Percentiles rank a stretch among this genome's conserved stretches.
Evolutionary conservation across 148 eudicot species (phyloP).

Genomic region (Rhododendron ovatum): DNA sequence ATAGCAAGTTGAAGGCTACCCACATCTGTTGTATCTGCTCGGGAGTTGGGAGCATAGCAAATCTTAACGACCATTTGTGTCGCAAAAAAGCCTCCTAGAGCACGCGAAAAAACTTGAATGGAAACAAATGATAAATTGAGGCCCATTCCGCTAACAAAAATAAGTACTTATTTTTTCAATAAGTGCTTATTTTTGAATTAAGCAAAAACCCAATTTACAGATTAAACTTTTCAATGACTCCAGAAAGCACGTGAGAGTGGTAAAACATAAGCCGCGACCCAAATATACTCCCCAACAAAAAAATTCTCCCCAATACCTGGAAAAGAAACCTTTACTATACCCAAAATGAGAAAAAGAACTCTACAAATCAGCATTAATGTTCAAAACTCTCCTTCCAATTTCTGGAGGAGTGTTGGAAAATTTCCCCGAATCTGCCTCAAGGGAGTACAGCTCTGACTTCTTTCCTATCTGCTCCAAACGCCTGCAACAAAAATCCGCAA

Average conservation of each 20-base stretch:
- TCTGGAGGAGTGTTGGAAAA: not conserved
- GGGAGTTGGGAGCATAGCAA: not conserved
- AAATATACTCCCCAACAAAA: not conserved
- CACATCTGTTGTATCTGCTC: not conserved
- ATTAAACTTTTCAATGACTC: not conserved
- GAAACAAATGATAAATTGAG: not conserved
- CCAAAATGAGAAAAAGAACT: not conserved
- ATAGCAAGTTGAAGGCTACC: not conserved
- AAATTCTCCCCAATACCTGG: not conserved
- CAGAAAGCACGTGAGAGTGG: not conserved
- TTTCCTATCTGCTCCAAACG: conserved; percentile 90
- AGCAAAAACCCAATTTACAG: not conserved
- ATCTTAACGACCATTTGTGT: not conserved
- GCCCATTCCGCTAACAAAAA: too few species aligned
- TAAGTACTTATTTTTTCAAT: too few species aligned
- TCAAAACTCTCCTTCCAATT: not conserved
- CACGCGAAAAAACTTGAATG: not conserved
- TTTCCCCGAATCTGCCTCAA: conserved; percentile 15
- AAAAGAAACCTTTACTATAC: not conserved
- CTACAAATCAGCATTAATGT: not conserved
- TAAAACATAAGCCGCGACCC: not conserved
- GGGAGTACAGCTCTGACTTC: conserved; percentile 69
- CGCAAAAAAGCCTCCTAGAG: not conserved
- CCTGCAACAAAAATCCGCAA: conserved; percentile 33
- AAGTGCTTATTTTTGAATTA: too few species aligned